A percentile compares a stretch with the other conserved stretches of the same genome.
Conservation (phyloP, 805 yeast species). For the Cyberlindnera americana region DNA sequence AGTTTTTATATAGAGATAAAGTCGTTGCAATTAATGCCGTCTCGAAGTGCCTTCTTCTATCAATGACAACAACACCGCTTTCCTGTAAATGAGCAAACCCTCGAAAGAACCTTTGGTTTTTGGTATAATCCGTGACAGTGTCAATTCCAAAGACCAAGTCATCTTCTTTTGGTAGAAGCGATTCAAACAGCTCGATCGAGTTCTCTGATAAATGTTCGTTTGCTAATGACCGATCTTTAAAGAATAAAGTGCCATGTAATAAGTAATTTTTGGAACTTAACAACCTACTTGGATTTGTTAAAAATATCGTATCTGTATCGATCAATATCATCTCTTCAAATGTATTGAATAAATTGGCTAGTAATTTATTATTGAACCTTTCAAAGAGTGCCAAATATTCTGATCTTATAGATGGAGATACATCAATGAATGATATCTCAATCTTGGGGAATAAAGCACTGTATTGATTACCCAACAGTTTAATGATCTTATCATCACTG, state of each 20-base stretch:
- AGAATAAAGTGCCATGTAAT: conserved; percentile 39
- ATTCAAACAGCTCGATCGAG: background rate
- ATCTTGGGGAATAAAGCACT: conserved; percentile 5
- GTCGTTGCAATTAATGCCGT: conserved; percentile 22
- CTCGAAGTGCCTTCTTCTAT: conserved; percentile 26
- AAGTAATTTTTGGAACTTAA: conserved; percentile 34
- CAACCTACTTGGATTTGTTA: conserved; percentile 34
- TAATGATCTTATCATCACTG: conserved; percentile 11
- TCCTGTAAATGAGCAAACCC: conserved; percentile 29
- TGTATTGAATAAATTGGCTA: conserved; percentile 52
- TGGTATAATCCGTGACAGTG: conserved; percentile 5
- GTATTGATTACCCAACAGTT: background rate
- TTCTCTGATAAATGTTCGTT: conserved; percentile 7
- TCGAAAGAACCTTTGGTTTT: conserved; percentile 7
- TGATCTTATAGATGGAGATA: conserved; percentile 7
- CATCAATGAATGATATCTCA: conserved; percentile 29
- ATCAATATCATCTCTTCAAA: conserved; percentile 48
- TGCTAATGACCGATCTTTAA: conserved; percentile 35
- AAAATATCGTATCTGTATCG: conserved; percentile 52
- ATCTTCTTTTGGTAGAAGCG: conserved; percentile 8
- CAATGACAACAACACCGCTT: conserved; percentile 26
- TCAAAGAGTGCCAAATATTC: conserved; percentile 24
- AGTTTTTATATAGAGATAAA: conserved; percentile 17
- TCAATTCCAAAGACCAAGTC: conserved; percentile 9
- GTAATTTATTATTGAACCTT: conserved; percentile 41